These are phyloP conservation scores for Ophiostoma novo-ulmi DNA, from an alignment of 2,329 filamentous ascomycete species.

Conservation along the genomic window DNA sequence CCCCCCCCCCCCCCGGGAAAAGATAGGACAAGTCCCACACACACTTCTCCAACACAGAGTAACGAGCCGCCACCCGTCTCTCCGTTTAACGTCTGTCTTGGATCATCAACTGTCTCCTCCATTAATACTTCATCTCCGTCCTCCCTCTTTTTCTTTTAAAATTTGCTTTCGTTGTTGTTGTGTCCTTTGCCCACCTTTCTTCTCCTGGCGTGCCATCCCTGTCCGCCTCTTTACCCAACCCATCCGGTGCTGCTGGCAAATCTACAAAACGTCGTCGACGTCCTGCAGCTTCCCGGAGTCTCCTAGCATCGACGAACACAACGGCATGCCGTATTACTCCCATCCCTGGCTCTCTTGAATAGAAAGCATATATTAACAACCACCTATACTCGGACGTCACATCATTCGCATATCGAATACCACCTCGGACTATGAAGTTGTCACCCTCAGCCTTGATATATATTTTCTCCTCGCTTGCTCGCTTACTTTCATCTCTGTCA, in stretches of 20 bases:
- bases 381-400: neutral
- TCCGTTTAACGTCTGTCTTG: constrained; percentile 27
- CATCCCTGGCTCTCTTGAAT: constrained; percentile 36
- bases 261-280: constrained; percentile 26
- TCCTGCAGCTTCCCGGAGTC: constrained; percentile 45
- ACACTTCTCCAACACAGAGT: constrained; percentile 23
- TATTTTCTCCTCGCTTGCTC: neutral
- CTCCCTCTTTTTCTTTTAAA: neutral
- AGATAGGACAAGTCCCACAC: constrained; percentile 22
- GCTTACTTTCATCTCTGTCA: neutral
- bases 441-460: neutral
- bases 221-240: neutral
- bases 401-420: neutral
- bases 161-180: constrained; percentile 5
- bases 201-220: neutral
- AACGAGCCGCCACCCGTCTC: constrained; percentile 27
- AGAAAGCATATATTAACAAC: neutral
- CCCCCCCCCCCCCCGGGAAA: neutral
- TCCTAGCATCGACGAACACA: constrained; percentile 43
- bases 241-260: neutral
- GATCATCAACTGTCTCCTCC: constrained; percentile 18
- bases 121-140: constrained; percentile 8
- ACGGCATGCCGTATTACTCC: constrained; percentile 45
- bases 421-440: neutral
- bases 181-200: neutral